Evolutionary conservation across 371 early-diverging fungal species (phyloP), one percentile per base, ranked within the genome.

Genomic region (Lichtheimia ramosa): DNA sequence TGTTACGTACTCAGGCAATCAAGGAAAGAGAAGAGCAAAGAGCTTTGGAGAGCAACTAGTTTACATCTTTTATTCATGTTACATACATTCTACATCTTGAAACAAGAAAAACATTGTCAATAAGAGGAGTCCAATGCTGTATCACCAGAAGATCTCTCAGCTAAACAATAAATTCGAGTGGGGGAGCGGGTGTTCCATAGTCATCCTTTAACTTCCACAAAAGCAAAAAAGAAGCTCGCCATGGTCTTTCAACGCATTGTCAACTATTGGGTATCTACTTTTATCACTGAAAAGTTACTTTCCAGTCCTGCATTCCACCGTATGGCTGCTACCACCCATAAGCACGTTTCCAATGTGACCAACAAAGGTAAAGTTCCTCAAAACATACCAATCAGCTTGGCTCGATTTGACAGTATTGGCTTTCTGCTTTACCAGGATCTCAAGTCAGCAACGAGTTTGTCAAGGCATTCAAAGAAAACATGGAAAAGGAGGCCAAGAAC

Each of bases 401-500:
- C 27, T 16, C 8, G 24, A 61, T 54, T 61, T 13, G 49, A 34
- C 34, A 34, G 24, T 1, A 18, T 27, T 23, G 21, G 16, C 53
- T 40, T 27, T 56, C 40, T 43, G 40, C 39, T 23, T 34, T 34
- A 34, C 34, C 53, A 74, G 77, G 74, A 25, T 46, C 69, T 42
- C 65, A 69, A 48, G 62, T 65, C 2, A 61, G 73, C 49, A 59
- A 50, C 42, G 71, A 75, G 13, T 77, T 81, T 50, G 63, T 73
- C 23, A 81, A 81, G 58, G 72, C 76, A 15, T 77, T 81, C 63
- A 81, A 71, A 61, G 81, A 77, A 62, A 77, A 77, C 58, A 61
- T 81, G 6, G 76, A 81, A 56, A 81, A 81, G 66, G 81, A 81
- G 54, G 58, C 64, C 7, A 69, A 68, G 61, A 75, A 73, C 43